Evolutionary conservation across 129 eudicot species (phyloP).

Genomic region (Centaurea solstitialis): DNA sequence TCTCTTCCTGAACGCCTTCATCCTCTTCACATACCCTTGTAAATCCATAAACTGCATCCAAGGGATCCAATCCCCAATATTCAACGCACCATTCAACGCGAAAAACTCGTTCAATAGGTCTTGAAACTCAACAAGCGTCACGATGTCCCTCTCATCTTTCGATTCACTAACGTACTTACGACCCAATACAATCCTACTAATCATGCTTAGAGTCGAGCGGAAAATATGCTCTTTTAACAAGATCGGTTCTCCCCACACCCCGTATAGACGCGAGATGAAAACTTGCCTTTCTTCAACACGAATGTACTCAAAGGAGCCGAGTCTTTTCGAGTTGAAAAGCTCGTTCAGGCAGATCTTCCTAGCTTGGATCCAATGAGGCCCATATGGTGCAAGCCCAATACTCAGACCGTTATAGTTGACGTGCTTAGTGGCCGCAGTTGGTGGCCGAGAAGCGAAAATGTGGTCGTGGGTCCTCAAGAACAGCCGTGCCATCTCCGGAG

Average conservation of each 20-base stretch:
- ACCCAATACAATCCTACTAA: conserved; percentile 42
- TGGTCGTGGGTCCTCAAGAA: conserved; percentile 42
- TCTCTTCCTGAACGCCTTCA: neutral
- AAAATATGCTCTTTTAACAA: conserved; percentile 22
- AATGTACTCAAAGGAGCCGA: conserved; percentile 23
- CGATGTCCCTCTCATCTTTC: conserved; percentile 1
- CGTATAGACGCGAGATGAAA: conserved; percentile 20
- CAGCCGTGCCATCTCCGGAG: conserved; percentile 50
- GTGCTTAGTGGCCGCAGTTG: conserved; percentile 45
- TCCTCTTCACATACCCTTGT: too few species aligned
- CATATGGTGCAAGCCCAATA: conserved; percentile 48
- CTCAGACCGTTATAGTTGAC: conserved; percentile 30
- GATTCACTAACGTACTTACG: conserved; percentile 37
- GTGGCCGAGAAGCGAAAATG: conserved; percentile 47
- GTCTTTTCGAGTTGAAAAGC: conserved; percentile 37
- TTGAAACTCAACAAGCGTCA: conserved; percentile 38
- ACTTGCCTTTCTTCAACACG: conserved; percentile 31
- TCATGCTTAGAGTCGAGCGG: conserved; percentile 16
- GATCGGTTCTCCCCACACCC: conserved; percentile 17
- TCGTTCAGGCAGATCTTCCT: conserved; percentile 40
- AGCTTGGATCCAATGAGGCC: conserved; percentile 46
- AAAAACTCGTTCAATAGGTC: neutral
- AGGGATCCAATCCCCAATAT: too few species aligned
- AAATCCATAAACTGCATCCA: too few species aligned
- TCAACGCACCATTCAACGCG: too few species aligned